Evolutionary conservation across 805 yeast genomes (phyloP).

Genomic region (Candida broadrunensis): DNA sequence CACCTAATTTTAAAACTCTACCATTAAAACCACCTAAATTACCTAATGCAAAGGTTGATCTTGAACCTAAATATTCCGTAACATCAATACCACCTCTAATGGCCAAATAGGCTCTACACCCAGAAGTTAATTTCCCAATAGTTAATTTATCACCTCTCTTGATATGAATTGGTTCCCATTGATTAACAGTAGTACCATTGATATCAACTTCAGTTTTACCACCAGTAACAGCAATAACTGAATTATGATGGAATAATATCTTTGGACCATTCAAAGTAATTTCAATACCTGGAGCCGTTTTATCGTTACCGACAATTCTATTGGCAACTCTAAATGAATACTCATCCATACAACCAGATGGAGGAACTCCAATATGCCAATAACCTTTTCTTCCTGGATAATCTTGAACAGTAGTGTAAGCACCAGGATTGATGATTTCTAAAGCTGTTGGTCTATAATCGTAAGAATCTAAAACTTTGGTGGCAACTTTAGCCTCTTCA

Average conservation of each 20-base stretch:
- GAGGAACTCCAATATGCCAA: constrained; percentile 96
- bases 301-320: constrained; percentile 83
- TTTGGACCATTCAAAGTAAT: constrained; percentile 86
- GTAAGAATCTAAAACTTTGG: constrained; percentile 81
- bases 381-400: constrained; percentile 90
- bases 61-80: constrained; percentile 90
- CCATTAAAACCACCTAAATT: constrained; percentile 94
- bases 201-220: constrained; percentile 69
- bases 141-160: constrained; percentile 72
- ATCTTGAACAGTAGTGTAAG: constrained; percentile 95
- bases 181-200: constrained; percentile 53
- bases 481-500: constrained; percentile 76
- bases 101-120: constrained; percentile 89
- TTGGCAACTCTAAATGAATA: constrained; percentile 89
- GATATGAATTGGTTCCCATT: constrained; percentile 72
- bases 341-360: constrained; percentile 97
- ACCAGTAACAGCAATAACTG: constrained; percentile 82
- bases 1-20: constrained; percentile 86
- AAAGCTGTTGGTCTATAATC: constrained; percentile 79
- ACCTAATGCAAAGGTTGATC: constrained; percentile 94
- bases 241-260: constrained; percentile 75
- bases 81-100: constrained; percentile 93
- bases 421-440: constrained; percentile 67
- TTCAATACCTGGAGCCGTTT: constrained; percentile 85
- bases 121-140: constrained; percentile 78